Conservation (phyloP, 352 stramenopile species). For the Phytophthora sansomeana region DNA sequence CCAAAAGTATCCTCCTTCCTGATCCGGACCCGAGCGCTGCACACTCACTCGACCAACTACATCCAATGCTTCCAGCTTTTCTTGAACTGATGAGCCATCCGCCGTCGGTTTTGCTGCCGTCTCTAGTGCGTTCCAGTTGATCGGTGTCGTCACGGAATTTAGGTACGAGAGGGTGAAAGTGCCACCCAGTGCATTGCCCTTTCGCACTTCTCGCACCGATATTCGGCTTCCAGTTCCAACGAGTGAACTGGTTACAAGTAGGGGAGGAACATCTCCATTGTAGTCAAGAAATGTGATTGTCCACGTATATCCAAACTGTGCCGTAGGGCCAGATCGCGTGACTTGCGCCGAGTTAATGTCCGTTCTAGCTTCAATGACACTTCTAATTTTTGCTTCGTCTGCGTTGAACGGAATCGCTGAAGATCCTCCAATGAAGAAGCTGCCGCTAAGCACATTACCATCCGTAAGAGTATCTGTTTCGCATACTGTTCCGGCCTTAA, state of each 20-base stretch:
- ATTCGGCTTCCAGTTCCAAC: constrained; percentile 69
- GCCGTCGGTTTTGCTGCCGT: constrained; percentile 40
- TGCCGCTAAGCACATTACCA: constrained; percentile 76
- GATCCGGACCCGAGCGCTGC: constrained; percentile 56
- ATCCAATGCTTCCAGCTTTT: constrained; percentile 73
- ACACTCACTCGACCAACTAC: constrained; percentile 59
- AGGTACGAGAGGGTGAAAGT: constrained; percentile 70
- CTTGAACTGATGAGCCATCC: constrained; percentile 74
- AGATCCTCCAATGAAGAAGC: constrained; percentile 75
- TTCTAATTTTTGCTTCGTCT: constrained; percentile 51
- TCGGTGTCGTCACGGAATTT: constrained; percentile 35
- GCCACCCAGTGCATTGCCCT: constrained; percentile 72
- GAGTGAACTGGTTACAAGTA: constrained; percentile 69
- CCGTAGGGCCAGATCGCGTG: constrained; percentile 46
- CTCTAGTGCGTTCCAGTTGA: constrained; percentile 41
- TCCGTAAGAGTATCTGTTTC: constrained; percentile 73
- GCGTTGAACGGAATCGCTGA: constrained; percentile 68
- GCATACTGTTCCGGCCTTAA: constrained; percentile 43
- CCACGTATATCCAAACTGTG: constrained; percentile 79
- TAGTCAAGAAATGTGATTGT: constrained; percentile 82
- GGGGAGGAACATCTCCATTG: constrained; percentile 63
- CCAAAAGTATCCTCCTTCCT: constrained; percentile 71
- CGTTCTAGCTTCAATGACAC: constrained; percentile 61
- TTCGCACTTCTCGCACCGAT: constrained; percentile 66
- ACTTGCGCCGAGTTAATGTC: constrained; percentile 76